Percentiles rank a stretch among this genome's conserved stretches.
Evolutionary conservation across 2,329 filamentous ascomycete species (phyloP).

Genomic region (Claviceps sorghi): DNA sequence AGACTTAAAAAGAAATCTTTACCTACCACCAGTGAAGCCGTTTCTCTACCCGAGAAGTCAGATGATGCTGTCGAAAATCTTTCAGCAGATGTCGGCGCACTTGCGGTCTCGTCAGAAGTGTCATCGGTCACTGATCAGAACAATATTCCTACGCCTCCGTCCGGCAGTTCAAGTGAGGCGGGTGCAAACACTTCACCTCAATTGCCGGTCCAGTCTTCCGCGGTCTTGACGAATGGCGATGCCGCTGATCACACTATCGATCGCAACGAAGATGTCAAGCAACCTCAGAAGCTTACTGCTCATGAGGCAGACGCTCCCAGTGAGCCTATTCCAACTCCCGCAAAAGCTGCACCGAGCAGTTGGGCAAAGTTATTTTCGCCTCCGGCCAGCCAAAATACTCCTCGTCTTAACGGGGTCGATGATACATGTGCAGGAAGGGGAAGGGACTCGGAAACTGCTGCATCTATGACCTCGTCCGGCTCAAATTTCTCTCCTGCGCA

Average conservation of each 20-base stretch:
- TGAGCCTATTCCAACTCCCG: constrained; percentile 10
- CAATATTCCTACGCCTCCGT: background rate
- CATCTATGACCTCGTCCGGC: constrained; percentile 9
- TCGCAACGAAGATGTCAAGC: constrained; percentile 10
- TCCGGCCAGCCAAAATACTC: constrained; percentile 11
- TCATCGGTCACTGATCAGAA: constrained; percentile 3
- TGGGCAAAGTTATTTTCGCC: constrained; percentile 28
- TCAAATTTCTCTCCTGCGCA: constrained; percentile 30
- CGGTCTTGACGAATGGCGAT: background rate
- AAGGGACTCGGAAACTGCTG: constrained; percentile 7
- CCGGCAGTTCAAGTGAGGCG: background rate
- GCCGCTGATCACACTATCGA: background rate
- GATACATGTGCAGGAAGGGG: constrained; percentile 15
- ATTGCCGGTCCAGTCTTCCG: background rate
- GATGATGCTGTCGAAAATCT: constrained; percentile 16
- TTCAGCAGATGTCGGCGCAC: background rate
- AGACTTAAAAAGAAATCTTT: constrained; percentile 29
- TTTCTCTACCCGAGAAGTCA: constrained; percentile 30
- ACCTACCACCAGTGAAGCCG: constrained; percentile 20
- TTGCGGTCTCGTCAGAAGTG: background rate
- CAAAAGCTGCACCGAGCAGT: constrained; percentile 20
- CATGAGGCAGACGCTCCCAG: constrained; percentile 8
- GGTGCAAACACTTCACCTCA: background rate
- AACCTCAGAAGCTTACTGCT: constrained; percentile 11
- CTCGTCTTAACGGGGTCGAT: constrained; percentile 13